Conservation (phyloP, 495 filamentous ascomycete genomes). For the Penicillium nucicola region DNA sequence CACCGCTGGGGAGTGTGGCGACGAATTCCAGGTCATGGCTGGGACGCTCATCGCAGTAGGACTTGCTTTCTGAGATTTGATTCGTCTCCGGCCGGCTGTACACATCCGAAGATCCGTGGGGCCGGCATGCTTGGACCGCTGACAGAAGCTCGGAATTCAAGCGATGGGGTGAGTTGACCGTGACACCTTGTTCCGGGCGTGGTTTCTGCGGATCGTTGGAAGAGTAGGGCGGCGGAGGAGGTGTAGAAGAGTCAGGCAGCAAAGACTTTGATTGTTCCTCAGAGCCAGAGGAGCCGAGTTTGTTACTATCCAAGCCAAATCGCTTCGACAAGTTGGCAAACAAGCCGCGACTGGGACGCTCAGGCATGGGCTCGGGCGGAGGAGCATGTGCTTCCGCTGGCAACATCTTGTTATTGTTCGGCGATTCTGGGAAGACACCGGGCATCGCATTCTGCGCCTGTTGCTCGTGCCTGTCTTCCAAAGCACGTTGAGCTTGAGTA, state of each 20-base stretch:
- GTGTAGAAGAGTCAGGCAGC: slow-evolving; percentile 20
- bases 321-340: slow-evolving; percentile 63
- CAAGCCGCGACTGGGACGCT: slow-evolving; percentile 46
- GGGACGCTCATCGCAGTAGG: slow-evolving; percentile 83
- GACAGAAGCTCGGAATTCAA: slow-evolving; percentile 63
- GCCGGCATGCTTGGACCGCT: slow-evolving; percentile 76
- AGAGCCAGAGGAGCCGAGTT: slow-evolving; percentile 19
- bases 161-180: slow-evolving; percentile 46
- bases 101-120: slow-evolving; percentile 68
- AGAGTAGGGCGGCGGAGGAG: slow-evolving; percentile 45
- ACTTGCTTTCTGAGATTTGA: slow-evolving; percentile 75
- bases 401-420: slow-evolving; percentile 42
- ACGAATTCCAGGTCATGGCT: slow-evolving; percentile 76
- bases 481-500: slow-evolving; percentile 28
- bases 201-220: slow-evolving; percentile 36
- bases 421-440: slow-evolving; percentile 63
- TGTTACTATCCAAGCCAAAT: slow-evolving; percentile 58
- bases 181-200: slow-evolving; percentile 35
- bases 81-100: slow-evolving; percentile 69
- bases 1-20: slow-evolving; percentile 64
- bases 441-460: slow-evolving; percentile 54
- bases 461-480: slow-evolving; percentile 24
- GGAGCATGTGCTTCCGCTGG: slow-evolving; percentile 19
- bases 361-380: slow-evolving; percentile 24
- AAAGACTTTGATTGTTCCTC: slow-evolving; percentile 26